Conservation (phyloP, 2,329 filamentous ascomycete genomes). For the Ophiostoma ips region DNA sequence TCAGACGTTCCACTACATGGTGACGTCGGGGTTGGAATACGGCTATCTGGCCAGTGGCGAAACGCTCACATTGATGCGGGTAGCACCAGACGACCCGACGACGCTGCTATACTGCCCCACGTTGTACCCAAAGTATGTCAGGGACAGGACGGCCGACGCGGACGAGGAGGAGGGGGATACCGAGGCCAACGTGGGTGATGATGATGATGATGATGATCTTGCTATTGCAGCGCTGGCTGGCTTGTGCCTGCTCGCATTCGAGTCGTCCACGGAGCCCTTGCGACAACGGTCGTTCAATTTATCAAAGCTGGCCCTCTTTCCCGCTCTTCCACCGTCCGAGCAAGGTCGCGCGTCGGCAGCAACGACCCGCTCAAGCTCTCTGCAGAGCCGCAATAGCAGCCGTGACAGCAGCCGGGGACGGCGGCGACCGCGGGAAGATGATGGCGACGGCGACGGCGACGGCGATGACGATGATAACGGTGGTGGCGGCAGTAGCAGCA, state of each 20-base stretch:
- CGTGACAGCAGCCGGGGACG: no score
- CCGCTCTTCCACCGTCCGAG: no score
- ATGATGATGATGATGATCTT: no score
- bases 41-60: conserved; percentile 3
- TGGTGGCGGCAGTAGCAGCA: background rate
- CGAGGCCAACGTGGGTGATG: background rate
- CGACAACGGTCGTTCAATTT: background rate
- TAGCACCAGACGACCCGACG: background rate
- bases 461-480: no score
- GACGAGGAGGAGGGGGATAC: no score
- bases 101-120: background rate
- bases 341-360: no score
- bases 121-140: background rate
- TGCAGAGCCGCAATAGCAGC: background rate
- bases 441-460: no score
- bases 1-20: conserved; percentile 4
- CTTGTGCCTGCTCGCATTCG: background rate
- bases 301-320: no score
- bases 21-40: background rate
- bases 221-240: background rate
- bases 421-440: no score
- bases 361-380: background rate
- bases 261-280: background rate
- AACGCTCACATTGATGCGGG: background rate
- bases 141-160: no score